These are phyloP conservation scores for Brettanomyces naardenensis DNA, from an alignment of 805 yeast species.

Conservation along the genomic window DNA sequence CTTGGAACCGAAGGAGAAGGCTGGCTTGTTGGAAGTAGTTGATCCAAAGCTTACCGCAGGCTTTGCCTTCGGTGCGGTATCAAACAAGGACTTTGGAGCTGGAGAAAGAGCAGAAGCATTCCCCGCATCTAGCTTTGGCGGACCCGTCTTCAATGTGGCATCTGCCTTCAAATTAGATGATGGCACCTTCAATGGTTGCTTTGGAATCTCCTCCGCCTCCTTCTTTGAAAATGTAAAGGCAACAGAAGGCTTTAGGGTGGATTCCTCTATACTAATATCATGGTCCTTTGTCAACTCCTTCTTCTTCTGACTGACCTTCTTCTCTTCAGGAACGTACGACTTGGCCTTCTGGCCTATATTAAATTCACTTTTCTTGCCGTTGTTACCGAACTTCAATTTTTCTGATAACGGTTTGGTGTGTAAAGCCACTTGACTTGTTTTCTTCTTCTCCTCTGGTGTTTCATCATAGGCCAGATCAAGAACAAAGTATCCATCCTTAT, in stretches of 20 bases:
- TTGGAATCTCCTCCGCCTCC: neutral
- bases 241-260: neutral
- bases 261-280: neutral
- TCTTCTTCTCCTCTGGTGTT: neutral
- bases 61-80: neutral
- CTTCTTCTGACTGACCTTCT: too few relatives aligned
- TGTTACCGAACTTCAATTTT: conserved; percentile 2
- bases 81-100: conserved; percentile 3
- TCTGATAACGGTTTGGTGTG: conserved; percentile 3
- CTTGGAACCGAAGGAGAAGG: conserved; percentile 2
- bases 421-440: neutral
- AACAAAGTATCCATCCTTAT: conserved; percentile 19
- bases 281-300: too few relatives aligned
- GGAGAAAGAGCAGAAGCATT: too few relatives aligned
- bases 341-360: conserved; percentile 2
- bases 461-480: neutral
- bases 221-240: conserved; percentile 1
- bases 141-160: neutral
- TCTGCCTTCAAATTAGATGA: too few relatives aligned
- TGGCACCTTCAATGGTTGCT: too few relatives aligned
- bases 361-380: neutral
- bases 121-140: too few relatives aligned
- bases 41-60: too few relatives aligned
- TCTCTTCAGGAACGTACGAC: conserved; percentile 3
- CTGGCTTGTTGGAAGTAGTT: neutral